Evolutionary conservation across 2,329 filamentous ascomycete species (phyloP).

Genomic region (Thelonectria blattea): DNA sequence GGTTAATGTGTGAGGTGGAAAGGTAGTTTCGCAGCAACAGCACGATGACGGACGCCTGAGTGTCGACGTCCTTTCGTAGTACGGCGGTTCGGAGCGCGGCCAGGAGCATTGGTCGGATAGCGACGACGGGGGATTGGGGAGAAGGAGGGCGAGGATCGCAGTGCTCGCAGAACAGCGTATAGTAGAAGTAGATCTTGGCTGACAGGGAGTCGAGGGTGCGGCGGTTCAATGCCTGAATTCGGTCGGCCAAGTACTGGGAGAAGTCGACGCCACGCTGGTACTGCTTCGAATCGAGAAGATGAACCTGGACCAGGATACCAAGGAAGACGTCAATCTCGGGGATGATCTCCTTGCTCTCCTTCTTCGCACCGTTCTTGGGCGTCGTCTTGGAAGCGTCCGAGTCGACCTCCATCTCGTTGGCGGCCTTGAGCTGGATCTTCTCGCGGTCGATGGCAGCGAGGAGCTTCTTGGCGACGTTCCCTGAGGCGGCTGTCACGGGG

Average conservation of each 20-base stretch:
- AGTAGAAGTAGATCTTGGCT: constrained; percentile 98
- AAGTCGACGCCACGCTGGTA: constrained; percentile 82
- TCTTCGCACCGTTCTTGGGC: constrained; percentile 64
- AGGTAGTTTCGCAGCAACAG: constrained; percentile 95
- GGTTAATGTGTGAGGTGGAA: constrained; percentile 92
- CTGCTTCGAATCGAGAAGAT: constrained; percentile 85
- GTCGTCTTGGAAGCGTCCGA: constrained; percentile 58
- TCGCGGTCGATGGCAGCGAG: constrained; percentile 73
- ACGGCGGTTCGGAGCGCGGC: constrained; percentile 93
- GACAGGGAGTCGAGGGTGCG: constrained; percentile 92
- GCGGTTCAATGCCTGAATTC: constrained; percentile 87
- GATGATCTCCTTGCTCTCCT: constrained; percentile 75
- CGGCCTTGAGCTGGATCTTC: constrained; percentile 63
- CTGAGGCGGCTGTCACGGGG: constrained; percentile 64
- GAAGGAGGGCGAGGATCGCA: constrained; percentile 87
- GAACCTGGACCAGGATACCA: constrained; percentile 84
- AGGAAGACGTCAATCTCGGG: constrained; percentile 91
- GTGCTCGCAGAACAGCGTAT: constrained; percentile 92
- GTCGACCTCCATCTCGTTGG: constrained; percentile 77
- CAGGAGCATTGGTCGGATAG: constrained; percentile 84
- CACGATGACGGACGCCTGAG: constrained; percentile 95
- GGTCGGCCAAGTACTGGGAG: constrained; percentile 81
- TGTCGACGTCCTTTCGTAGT: constrained; percentile 93
- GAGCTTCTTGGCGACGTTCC: constrained; percentile 71
- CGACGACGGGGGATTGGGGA: constrained; percentile 83